These are phyloP conservation scores for Phytophthora colocasiae DNA, from an alignment of 352 stramenopile genomes.

Conservation along the genomic window DNA sequence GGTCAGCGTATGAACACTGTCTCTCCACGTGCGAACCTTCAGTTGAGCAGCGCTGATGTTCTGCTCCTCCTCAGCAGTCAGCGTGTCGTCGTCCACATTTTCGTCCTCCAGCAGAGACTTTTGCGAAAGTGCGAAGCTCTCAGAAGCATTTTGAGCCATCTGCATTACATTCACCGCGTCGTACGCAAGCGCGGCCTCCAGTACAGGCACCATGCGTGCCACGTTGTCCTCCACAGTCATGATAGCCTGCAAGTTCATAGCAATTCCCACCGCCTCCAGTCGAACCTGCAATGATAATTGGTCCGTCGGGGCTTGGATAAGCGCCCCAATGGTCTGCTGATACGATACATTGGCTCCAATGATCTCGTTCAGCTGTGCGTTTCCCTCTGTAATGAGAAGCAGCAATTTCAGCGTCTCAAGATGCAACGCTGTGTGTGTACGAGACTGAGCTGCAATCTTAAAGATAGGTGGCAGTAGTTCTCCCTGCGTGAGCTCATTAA, in stretches of 20 bases:
- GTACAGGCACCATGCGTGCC: constrained; percentile 65
- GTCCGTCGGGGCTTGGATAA: constrained; percentile 71
- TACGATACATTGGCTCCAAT: constrained; percentile 67
- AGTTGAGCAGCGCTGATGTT: constrained; percentile 69
- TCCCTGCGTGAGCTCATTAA: constrained; percentile 84
- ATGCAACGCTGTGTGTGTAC: constrained; percentile 60
- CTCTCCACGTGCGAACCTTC: constrained; percentile 78
- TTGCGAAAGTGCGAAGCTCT: constrained; percentile 67
- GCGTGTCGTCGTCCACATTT: constrained; percentile 65
- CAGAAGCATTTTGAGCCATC: constrained; percentile 70
- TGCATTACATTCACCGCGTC: constrained; percentile 80
- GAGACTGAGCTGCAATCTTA: constrained; percentile 66
- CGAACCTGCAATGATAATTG: constrained; percentile 55
- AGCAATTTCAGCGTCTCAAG: constrained; percentile 85
- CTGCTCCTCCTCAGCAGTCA: constrained; percentile 68
- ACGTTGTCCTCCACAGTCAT: constrained; percentile 81
- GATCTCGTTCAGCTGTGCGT: constrained; percentile 76
- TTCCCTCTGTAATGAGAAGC: constrained; percentile 84
- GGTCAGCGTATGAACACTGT: constrained; percentile 81
- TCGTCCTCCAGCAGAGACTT: constrained; percentile 72
- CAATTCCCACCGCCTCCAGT: constrained; percentile 75
- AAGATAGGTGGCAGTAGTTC: constrained; percentile 80
- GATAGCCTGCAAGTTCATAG: constrained; percentile 80
- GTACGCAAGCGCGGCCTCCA: constrained; percentile 81
- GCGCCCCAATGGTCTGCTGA: constrained; percentile 69